Evolutionary conservation across 2,329 filamentous ascomycete species (phyloP).

Genomic region (Botrytis paeoniae): DNA sequence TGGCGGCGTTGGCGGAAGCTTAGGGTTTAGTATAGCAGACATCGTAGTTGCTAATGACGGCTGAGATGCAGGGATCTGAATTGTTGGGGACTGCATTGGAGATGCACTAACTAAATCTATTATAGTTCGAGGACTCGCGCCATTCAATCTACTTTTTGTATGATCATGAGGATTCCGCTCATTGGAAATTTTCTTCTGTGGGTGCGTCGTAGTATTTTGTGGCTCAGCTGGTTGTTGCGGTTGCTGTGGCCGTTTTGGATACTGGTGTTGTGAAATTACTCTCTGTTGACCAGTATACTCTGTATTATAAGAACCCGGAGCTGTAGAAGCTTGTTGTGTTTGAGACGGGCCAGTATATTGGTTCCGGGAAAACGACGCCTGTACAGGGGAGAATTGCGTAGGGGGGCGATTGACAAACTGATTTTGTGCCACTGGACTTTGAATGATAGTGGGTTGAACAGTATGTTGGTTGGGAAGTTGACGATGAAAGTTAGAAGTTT

Average conservation of each 20-base stretch:
- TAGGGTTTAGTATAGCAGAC: constrained; percentile 10
- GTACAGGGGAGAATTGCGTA: not conserved
- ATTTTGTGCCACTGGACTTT: not conserved
- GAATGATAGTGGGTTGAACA: not conserved
- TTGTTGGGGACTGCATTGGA: not conserved
- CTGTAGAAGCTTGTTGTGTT: not conserved
- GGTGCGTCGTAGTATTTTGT: not conserved
- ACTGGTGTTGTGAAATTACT: not conserved
- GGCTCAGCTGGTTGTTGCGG: not conserved
- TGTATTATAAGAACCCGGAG: not conserved
- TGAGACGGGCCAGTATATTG: not conserved
- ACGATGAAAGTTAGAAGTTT: not conserved
- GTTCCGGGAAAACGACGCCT: not conserved
- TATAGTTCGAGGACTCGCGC: not conserved
- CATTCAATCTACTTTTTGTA: not conserved
- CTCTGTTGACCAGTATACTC: not conserved
- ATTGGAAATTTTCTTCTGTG: not conserved
- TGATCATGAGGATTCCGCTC: not conserved
- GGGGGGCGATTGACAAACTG: not conserved
- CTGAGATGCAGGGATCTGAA: not conserved
- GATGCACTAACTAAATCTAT: not conserved
- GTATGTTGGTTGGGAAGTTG: not conserved
- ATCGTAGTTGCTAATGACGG: not conserved
- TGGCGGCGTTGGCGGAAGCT: not conserved
- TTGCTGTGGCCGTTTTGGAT: not conserved